Base-by-base conservation (phyloP, 179 eudicot genomes). In the Sideroxylon spinosum region DNA sequence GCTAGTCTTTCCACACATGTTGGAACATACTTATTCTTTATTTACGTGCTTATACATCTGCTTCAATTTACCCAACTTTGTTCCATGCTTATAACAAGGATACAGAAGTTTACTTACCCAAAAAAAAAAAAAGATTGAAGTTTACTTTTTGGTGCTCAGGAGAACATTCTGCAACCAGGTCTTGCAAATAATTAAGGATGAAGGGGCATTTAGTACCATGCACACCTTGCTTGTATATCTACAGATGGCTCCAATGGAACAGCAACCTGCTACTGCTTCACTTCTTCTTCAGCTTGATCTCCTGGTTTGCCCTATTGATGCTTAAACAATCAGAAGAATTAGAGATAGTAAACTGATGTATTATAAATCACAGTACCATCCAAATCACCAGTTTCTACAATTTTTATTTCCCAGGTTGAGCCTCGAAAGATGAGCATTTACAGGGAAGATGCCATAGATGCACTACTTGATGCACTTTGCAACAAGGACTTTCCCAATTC, bases 251-350 rank as follows among this genome's bases (percentile, higher is more conserved):
- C 89, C 91, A 68, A 86, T 88, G 91, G 91, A 86, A 50, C 91
- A 88, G 82, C 88, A 86, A 82, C 86, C 89, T 75, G 78, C 81
- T 72, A 66, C 82, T 53, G 91, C 91, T n/a, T 71, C 81, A 56
- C 85, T 88, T 81, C 88, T 88, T 69, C 88, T 88, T 76, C 91
- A 88, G 76, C 89, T 88, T 80, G 91, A 88, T 82, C 88, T 88
- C 61, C 81, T 88, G 91, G 91, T 88, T 68, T 61, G 84, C 78
- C 78, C 67, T 23, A 37, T 32, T 50, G 12, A 29, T 22, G 53
- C 65, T 75, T 82, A 7, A 37, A 66, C n/a, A 48, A 48, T 20
- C 73, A 25, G 53, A 37, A 1, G 22, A 66, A 48, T 22, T 59
- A 50, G 55, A 53, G 26, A 26, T 19, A 7, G 2, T 3, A 53